Evolutionary conservation across 345 rosid genomes (phyloP), one percentile per base, ranked within the genome.

Genomic region (Firmiana major): DNA sequence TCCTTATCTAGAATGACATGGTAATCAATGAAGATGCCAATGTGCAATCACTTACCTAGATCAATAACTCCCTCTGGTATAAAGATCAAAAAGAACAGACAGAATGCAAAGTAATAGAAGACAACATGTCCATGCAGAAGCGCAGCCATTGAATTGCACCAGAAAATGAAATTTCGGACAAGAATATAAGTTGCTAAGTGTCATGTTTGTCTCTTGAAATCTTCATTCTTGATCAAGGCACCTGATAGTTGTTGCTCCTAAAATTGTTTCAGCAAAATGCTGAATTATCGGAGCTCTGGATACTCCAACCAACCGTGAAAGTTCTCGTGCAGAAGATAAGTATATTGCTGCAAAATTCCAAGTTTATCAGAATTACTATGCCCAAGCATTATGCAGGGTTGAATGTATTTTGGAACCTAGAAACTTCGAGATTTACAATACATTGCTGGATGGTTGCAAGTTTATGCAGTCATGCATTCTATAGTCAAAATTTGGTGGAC

Each of bases 121-220:
- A n/a, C n/a, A n/a, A n/a, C 82, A 91, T 80, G 77, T 91, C 87
- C 66, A 94, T 82, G 71, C 98, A 91, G 75, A 92, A 86, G 84
- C 92, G 85, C 64, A 94, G 90, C 97, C 98, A 94, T 79, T 90
- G 92, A 91, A 85, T 93, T 51, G 97, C 94, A 71, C 81, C 93
- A 73, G 87, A 83, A 40, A 64, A 79, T 92, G 84, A 73, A 94
- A 92, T 70, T 68, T 81, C 6, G 93, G 92, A 84, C 93, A 85
- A 71, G 91, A 89, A 83, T 88, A 92, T 46, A 82, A 87, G 83
- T 94, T 97, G 0, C 75, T 79, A 12, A 92, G 82, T 78, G 71
- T 75, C 91, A 94, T 87, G 73, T 86, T 89, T 38, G 81, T 88
- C 51, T 81, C 73, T 12, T 31, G 83, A 82, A 93, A 93, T 74